Base-by-base conservation (phyloP, 495 filamentous ascomycete species). In the Neurospora tetraspora region DNA sequence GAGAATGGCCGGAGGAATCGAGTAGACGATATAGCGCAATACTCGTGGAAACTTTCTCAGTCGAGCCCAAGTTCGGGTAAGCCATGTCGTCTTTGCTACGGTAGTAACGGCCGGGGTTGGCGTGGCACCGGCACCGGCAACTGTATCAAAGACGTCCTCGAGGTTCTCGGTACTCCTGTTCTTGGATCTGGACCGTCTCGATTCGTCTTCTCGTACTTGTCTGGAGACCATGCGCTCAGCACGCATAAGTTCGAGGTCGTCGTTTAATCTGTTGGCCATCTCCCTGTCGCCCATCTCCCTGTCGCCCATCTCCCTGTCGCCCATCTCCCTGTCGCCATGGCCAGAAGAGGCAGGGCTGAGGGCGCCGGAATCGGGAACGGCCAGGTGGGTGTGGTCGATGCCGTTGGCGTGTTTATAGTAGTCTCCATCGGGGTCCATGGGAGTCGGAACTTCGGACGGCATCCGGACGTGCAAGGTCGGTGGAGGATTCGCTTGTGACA, bases 21-120 rank as follows among this genome's bases (percentile, higher is more conserved):
- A 94, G 77, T 99, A 98, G 53, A 92, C 88, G 74, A 97, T 85
- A 75, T 97, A 99, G 69, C 96, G 91, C 71, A 97, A 78, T 43
- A 97, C 81, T 34, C 92, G 90, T 72, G 89, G 94, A 3, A 93
- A 92, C 71, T 89, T 87, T 75, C 93, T 92, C 39, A 97, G 81
- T 39, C 76, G 75, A 31, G 74, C 73, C 77, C 82, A 83, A n/a
- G 80, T 65, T 72, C 78, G 82, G 72, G 78, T 83, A 23, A 96
- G 79, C 74, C 89, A 91, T 73, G 88, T 84, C 71, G 92, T 87
- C 53, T 93, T 83, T 11, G 77, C 85, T 76, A 92, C 91, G 72
- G 91, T 84, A 69, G 91, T 84, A 71, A 87, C 86, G 4, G 88
- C 86, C 36, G 93, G 78, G 34, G 68, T 39, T n/a, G 70, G 16